A percentile compares a stretch with the other conserved stretches of the same genome.
phyloP scores from a whole-genome alignment of 1,139 yeast species.

The Candida gigantensis region DNA sequence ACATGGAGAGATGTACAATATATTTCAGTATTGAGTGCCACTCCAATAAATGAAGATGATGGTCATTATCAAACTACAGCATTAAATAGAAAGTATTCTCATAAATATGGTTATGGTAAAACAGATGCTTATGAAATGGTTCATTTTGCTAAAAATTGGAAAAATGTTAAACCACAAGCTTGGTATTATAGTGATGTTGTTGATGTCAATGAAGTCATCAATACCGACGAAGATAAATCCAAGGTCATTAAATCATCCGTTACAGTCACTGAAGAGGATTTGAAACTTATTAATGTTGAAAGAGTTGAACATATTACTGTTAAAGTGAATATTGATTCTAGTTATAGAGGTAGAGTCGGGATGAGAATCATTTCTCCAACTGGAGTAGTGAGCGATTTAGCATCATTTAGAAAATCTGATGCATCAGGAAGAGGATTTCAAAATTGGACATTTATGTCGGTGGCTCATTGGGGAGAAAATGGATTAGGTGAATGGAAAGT shows the following conservation, averaged over 20 bases:
- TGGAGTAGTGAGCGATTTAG: conserved; percentile 74
- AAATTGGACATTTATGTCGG: conserved; percentile 96
- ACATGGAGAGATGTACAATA: conserved; percentile 98
- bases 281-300: conserved; percentile 61
- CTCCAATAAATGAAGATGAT: conserved; percentile 66
- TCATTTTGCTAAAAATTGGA: conserved; percentile 74
- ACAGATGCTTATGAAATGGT: conserved; percentile 82
- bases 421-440: conserved; percentile 56
- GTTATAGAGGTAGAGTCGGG: conserved; percentile 68
- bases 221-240: conserved; percentile 20
- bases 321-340: conserved; percentile 67
- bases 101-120: conserved; percentile 90
- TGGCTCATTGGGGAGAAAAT: conserved; percentile 95
- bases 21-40: conserved; percentile 70
- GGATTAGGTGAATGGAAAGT: conserved; percentile 85
- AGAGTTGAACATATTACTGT: conserved; percentile 86
- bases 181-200: conserved; percentile 63
- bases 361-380: conserved; percentile 71
- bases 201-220: conserved; percentile 29
- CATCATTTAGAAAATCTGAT: conserved; percentile 69
- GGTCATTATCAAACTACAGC: conserved; percentile 68
- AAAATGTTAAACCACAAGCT: conserved; percentile 84
- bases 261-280: conserved; percentile 48
- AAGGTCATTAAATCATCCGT: conserved; percentile 43
- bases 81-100: conserved; percentile 71